A percentile compares a stretch with the other conserved stretches of the same genome.
These are phyloP conservation scores for Pichia sp. DNA, from an alignment of 1,139 yeast species.

Conservation along the genomic window DNA sequence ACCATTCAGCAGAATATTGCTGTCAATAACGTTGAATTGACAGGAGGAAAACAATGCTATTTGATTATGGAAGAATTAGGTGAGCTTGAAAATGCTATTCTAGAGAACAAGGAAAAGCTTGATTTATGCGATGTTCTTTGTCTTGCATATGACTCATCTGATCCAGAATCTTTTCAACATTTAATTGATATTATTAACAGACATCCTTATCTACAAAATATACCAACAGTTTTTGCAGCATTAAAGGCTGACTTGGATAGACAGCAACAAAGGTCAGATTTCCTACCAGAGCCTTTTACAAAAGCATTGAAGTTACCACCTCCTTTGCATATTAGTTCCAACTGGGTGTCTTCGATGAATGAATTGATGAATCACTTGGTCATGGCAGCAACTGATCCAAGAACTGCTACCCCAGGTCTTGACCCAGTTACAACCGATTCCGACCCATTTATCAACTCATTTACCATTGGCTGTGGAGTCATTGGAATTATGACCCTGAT, in stretches of 20 bases:
- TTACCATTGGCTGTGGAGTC: conserved; percentile 60
- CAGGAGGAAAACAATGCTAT: conserved; percentile 94
- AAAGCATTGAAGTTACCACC: conserved; percentile 60
- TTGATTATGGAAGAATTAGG: conserved; percentile 85
- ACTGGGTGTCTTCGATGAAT: conserved; percentile 80
- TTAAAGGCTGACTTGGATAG: conserved; percentile 90
- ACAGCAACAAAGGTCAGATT: conserved; percentile 81
- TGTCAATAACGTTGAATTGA: conserved; percentile 88
- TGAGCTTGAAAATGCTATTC: conserved; percentile 73
- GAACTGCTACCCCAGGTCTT: conserved; percentile 70
- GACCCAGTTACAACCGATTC: conserved; percentile 56
- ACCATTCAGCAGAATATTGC: conserved; percentile 75
- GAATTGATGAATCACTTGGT: conserved; percentile 83
- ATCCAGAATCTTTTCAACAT: conserved; percentile 88
- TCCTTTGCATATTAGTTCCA: conserved; percentile 79
- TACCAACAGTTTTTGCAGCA: conserved; percentile 86
- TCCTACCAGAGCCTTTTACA: conserved; percentile 85
- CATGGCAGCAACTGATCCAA: conserved; percentile 80
- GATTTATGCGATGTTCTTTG: conserved; percentile 90
- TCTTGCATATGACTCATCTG: conserved; percentile 85
- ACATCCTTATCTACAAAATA: conserved; percentile 52
- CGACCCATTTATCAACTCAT: conserved; percentile 40
- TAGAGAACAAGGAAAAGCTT: conserved; percentile 62
- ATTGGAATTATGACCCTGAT: conserved; percentile 54
- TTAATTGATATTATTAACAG: conserved; percentile 58